Percentiles rank a stretch among this genome's conserved stretches.
phyloP scores from a whole-genome alignment of 2,329 filamentous ascomycete genomes.

The Colletotrichum sp. region DNA sequence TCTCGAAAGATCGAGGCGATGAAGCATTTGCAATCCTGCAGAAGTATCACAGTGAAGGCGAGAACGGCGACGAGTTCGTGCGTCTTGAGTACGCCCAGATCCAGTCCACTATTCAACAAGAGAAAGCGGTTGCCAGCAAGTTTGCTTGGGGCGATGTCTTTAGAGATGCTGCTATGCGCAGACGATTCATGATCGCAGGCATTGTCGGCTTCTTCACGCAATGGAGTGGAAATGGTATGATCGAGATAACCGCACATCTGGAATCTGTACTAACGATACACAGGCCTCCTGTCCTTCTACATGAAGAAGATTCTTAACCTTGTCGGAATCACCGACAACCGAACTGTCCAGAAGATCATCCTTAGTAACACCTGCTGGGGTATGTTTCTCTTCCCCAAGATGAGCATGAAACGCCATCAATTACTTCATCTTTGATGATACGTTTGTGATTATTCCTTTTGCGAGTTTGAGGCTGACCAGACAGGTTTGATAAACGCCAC shows the following conservation, averaged over 20 bases:
- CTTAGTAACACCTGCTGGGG: slow-evolving; percentile 41
- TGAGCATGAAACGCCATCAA: background rate
- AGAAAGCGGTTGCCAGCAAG: slow-evolving; percentile 46
- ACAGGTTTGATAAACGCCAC: slow-evolving; percentile 37
- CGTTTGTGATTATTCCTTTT: background rate
- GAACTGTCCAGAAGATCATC: slow-evolving; percentile 41
- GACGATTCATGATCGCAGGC: slow-evolving; percentile 49
- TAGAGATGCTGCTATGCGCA: slow-evolving; percentile 38
- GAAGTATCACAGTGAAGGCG: slow-evolving; percentile 57
- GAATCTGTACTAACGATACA: background rate
- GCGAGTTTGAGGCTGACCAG: background rate
- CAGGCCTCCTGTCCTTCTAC: background rate
- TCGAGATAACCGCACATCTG: slow-evolving; percentile 33
- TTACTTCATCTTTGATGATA: background rate
- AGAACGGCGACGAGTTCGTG: slow-evolving; percentile 53
- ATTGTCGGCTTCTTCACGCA: slow-evolving; percentile 55
- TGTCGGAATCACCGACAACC: slow-evolving; percentile 40
- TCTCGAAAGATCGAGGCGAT: slow-evolving; percentile 33
- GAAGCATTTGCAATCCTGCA: slow-evolving; percentile 35
- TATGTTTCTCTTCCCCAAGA: background rate
- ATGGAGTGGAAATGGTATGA: slow-evolving; percentile 30
- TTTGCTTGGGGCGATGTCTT: slow-evolving; percentile 45
- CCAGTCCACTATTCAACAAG: slow-evolving; percentile 53
- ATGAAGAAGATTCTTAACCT: slow-evolving; percentile 34
- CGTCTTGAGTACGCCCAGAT: slow-evolving; percentile 62